phyloP scores from a whole-genome alignment of 1,284 basidiomycete species.

The Ceratobasidium sp. region DNA sequence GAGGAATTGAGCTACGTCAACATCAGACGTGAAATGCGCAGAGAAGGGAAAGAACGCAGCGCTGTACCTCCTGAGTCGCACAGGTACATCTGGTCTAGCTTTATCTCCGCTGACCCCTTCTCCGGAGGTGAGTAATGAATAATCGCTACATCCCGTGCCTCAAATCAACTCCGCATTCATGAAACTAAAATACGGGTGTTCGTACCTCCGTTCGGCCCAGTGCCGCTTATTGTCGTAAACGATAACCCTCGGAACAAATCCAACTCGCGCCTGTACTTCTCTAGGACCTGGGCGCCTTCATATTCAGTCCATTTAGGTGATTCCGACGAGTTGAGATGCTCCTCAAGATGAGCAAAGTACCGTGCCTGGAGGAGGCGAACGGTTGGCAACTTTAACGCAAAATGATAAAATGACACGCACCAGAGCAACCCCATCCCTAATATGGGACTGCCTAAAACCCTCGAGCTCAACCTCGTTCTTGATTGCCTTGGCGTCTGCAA shows the following conservation, averaged over 20 bases:
- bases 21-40: background rate
- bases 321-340: constrained; percentile 65
- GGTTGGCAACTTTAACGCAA: background rate
- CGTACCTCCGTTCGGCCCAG: constrained; percentile 85
- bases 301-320: constrained; percentile 81
- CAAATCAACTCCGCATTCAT: background rate
- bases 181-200: background rate
- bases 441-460: constrained; percentile 90
- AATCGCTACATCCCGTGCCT: constrained; percentile 66
- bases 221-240: constrained; percentile 92
- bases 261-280: constrained; percentile 81
- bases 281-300: constrained; percentile 81
- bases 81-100: constrained; percentile 85
- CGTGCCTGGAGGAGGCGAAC: constrained; percentile 57
- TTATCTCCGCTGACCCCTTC: constrained; percentile 77
- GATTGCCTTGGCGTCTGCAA: constrained; percentile 87
- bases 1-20: constrained; percentile 75
- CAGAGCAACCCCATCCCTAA: constrained; percentile 91
- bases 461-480: constrained; percentile 90
- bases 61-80: constrained; percentile 97
- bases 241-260: constrained; percentile 87
- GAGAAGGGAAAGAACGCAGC: constrained; percentile 50
- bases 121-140: constrained; percentile 92
- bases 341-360: constrained; percentile 96
- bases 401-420: constrained; percentile 50